Evolutionary conservation across 169 alveolate species (phyloP), one percentile per base, ranked within the genome.

Genomic region (Cryptosporidium sp.): DNA sequence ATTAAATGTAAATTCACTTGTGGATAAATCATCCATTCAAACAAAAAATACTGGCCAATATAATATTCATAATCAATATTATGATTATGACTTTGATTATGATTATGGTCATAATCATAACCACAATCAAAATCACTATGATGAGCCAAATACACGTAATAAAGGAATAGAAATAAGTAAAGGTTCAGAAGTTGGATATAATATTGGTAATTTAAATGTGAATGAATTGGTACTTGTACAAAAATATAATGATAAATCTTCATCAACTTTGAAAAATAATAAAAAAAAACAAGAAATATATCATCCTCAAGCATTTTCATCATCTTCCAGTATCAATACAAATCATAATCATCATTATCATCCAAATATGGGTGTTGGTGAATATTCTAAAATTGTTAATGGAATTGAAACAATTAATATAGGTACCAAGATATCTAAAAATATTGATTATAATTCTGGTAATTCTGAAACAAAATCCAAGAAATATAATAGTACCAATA

Each of bases 351-450:
- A n/a, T 23, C 35, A 55, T 55, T 1, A 55, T 55, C 3, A 12
- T 23, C 6, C 67, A n/a, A 55, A 55, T 70, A n/a, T 16, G 48
- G 48, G 31, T 21, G 4, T 18, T 41, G 10, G 7, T 4, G 62
- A 35, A 21, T 70, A 70, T 45, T 70, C 84, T 3, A 70, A 70
- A 45, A 14, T 70, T 1, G 31, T 48, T n/a, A 70, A 70, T 70
- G 84, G 41, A 18, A 21, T 70, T n/a, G 62, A 70, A 23, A 37
- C 48, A 48, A 23, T 70, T 1, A 70, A 58, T 26, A 69, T 69
- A 1, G 31, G 51, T 23, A 69, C 50, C 7, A 69, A 69, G 5
- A 48, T 48, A 48, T 48, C 55, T n/a, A 50, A 69, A 23, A 69
- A 50, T 37, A 39, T 1, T 23, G 4, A 12, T 14, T 18, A 0